Evolutionary conservation across 768 basidiomycete species (phyloP).

Genomic region (Hysterangium stoloniferum): DNA sequence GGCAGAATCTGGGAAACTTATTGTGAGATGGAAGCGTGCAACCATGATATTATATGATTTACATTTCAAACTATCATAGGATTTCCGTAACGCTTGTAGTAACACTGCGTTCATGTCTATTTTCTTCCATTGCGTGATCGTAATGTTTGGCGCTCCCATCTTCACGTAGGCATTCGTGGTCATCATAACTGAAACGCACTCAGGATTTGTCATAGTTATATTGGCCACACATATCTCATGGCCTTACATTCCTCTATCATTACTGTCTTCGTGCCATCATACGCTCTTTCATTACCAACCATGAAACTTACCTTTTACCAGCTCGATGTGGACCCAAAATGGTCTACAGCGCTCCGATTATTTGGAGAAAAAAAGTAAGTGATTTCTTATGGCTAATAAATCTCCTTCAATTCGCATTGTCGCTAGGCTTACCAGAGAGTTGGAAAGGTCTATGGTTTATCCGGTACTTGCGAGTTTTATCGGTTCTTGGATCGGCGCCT

Average conservation of each 20-base stretch:
- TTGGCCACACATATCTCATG: slow-evolving; percentile 57
- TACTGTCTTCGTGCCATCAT: slow-evolving; percentile 58
- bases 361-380: slow-evolving; percentile 80
- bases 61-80: slow-evolving; percentile 31
- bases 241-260: slow-evolving; percentile 62
- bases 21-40: no score
- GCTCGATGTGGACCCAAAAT: slow-evolving; percentile 41
- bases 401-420: background rate
- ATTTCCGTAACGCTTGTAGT: slow-evolving; percentile 39
- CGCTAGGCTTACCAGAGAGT: slow-evolving; percentile 45
- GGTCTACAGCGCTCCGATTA: slow-evolving; percentile 67
- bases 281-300: slow-evolving; percentile 58
- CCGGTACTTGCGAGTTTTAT: slow-evolving; percentile 63
- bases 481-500: slow-evolving; percentile 74
- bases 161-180: slow-evolving; percentile 34
- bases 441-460: slow-evolving; percentile 75
- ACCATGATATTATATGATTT: no score
- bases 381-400: no score
- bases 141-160: slow-evolving; percentile 74
- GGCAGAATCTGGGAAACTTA: no score
- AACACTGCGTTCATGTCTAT: slow-evolving; percentile 46
- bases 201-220: slow-evolving; percentile 31
- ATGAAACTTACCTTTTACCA: slow-evolving; percentile 21
- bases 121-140: slow-evolving; percentile 38
- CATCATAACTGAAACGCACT: slow-evolving; percentile 6